Percentiles rank a stretch among this genome's conserved stretches.
Conservation (phyloP, 306 rosid species). For the Cotoneaster glaucophyllus region DNA sequence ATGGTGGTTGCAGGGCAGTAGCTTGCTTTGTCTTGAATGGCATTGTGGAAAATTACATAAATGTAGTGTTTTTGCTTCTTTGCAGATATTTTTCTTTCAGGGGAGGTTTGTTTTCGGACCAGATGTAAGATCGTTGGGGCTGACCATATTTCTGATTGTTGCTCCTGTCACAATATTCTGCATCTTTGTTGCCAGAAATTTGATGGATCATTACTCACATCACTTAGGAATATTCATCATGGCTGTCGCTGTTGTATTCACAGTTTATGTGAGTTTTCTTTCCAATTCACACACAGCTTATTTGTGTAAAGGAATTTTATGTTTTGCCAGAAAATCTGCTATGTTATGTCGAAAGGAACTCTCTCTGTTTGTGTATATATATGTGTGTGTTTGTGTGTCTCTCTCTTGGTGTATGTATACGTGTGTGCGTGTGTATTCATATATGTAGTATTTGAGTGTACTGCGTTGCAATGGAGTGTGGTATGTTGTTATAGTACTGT, state of each 20-base stretch:
- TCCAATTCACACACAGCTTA: background rate
- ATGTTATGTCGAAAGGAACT: background rate
- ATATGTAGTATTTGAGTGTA: too few relatives aligned
- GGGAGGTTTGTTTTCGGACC: conserved; percentile 98
- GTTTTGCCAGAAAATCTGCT: background rate
- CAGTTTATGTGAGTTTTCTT: conserved; percentile 64
- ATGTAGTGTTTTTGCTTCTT: conserved; percentile 5
- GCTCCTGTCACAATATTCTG: conserved; percentile 85
- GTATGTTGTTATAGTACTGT: too few relatives aligned
- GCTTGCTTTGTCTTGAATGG: background rate
- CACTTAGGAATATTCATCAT: conserved; percentile 64
- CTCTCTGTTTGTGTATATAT: too few relatives aligned
- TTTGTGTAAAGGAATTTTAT: background rate
- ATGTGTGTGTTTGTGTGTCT: too few relatives aligned
- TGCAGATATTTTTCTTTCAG: conserved; percentile 88
- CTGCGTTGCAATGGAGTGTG: too few relatives aligned
- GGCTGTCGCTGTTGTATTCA: conserved; percentile 59
- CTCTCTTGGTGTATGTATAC: too few relatives aligned
- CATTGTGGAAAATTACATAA: background rate
- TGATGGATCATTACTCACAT: conserved; percentile 62
- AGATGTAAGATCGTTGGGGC: conserved; percentile 86
- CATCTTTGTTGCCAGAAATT: conserved; percentile 76
- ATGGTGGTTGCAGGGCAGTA: background rate
- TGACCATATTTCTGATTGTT: conserved; percentile 80
- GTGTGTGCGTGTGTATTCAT: too few relatives aligned